These are phyloP conservation scores for Sisymbrium altissimum DNA, from an alignment of 345 rosid species.

Conservation along the genomic window DNA sequence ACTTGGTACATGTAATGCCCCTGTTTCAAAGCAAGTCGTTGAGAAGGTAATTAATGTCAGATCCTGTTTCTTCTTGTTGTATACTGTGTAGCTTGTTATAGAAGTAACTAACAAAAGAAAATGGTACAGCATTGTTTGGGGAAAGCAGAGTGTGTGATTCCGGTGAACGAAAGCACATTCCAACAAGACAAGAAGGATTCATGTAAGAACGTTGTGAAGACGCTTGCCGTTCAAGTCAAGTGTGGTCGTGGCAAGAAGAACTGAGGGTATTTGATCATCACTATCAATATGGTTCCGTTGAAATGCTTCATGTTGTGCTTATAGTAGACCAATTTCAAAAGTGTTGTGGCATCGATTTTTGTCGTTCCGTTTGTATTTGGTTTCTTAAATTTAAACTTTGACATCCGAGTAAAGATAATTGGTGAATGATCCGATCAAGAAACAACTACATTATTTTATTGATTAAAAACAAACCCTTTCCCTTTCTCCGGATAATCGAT, in stretches of 20 bases:
- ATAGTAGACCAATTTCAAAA: slow-evolving; percentile 16
- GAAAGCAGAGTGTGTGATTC: slow-evolving; percentile 50
- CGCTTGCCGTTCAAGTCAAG: slow-evolving; percentile 64
- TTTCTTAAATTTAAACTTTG: neutral
- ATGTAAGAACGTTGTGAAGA: slow-evolving; percentile 48
- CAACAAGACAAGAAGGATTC: slow-evolving; percentile 33
- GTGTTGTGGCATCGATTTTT: slow-evolving; percentile 16
- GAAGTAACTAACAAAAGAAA: neutral
- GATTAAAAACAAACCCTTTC: neutral
- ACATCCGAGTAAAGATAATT: slow-evolving; percentile 6
- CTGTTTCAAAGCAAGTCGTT: slow-evolving; percentile 49
- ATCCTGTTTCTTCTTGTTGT: neutral
- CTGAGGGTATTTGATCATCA: neutral
- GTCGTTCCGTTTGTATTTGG: neutral
- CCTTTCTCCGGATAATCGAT: neutral
- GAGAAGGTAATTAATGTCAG: slow-evolving; percentile 46
- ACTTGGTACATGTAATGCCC: slow-evolving; percentile 54
- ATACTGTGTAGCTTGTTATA: neutral
- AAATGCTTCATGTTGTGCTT: slow-evolving; percentile 5
- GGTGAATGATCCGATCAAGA: slow-evolving; percentile 7
- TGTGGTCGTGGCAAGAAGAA: slow-evolving; percentile 43
- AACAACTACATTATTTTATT: neutral
- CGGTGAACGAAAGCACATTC: slow-evolving; percentile 42
- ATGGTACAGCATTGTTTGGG: slow-evolving; percentile 59
- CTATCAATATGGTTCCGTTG: neutral